Base-by-base conservation (phyloP, 495 filamentous ascomycete species). In the Aspergillus conjunctus region DNA sequence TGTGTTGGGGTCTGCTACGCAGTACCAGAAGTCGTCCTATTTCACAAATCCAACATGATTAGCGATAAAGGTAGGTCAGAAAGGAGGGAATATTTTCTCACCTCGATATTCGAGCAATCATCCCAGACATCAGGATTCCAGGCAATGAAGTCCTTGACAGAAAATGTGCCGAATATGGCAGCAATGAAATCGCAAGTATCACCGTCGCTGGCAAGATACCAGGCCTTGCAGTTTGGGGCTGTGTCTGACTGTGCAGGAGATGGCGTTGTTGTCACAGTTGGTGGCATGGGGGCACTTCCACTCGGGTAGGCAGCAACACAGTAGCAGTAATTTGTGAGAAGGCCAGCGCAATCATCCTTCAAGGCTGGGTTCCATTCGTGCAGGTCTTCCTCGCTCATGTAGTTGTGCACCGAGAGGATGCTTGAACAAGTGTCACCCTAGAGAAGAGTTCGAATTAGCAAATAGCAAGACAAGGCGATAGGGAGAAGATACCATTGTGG, bases 311-410 rank as follows among this genome's bases (percentile, higher is more conserved):
- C 60, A 11, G 41, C 50, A 32, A 63, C 39, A 33, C 61, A 63
- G 61, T 63, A 63, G 43, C 32, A 59, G 56, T 63, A 63, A 18
- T 22, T 33, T 18, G 54, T 31, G 0, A 39, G 12, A 32, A 72
- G 59, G 31, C 54, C 54, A 0, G 56, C 54, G 56, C 71, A 72
- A 18, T 67, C 53, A 0, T 30, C 21, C 3, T 53, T 46, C 14
- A 69, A 50, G 14, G 61, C 64, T 11, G 67, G 66, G 46, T 71
- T 71, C 62, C 61, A 64, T 3, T 53, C 32, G 30, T 69, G 48
- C 14, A 69, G 37, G 14, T 51, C 32, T 15, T 51, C 26, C 11
- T 51, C 45, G 7, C 6, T 26, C 14, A 60, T 48, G 32, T 18
- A 17, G 8, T 26, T 4, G 41, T 64, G 45, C 15, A 33, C 8